Percentiles rank a stretch among this genome's conserved stretches.
Conservation (phyloP, 2,329 filamentous ascomycete genomes). For the Monosporascus cannonballus region DNA sequence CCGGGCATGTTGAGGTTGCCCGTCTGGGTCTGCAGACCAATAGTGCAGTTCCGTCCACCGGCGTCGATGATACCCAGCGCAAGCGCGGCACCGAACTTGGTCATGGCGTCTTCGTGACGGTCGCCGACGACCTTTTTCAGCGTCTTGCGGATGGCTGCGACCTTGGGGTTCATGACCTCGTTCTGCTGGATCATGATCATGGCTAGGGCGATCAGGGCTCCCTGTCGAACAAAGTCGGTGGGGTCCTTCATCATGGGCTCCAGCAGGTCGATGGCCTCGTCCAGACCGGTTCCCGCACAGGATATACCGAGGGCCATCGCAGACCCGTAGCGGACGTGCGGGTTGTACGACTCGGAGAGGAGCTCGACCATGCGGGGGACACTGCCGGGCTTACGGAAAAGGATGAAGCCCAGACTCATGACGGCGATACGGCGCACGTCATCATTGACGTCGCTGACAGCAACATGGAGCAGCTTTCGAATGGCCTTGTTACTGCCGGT, state of each 20-base stretch:
- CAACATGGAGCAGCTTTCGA: slow-evolving; percentile 87
- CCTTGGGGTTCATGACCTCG: slow-evolving; percentile 97
- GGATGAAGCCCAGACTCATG: slow-evolving; percentile 95
- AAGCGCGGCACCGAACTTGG: slow-evolving; percentile 92
- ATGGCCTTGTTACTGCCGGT: slow-evolving; percentile 99
- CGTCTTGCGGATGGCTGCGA: slow-evolving; percentile 82
- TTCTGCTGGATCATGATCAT: slow-evolving; percentile 99
- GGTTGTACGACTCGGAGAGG: slow-evolving; percentile 97
- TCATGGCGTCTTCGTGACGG: slow-evolving; percentile 97
- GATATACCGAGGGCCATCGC: slow-evolving; percentile 98
- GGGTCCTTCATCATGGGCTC: slow-evolving; percentile 99
- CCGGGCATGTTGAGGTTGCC: slow-evolving; percentile 98
- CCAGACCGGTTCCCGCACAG: slow-evolving; percentile 89
- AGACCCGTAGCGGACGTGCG: slow-evolving; percentile 93
- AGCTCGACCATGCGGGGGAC: slow-evolving; percentile 99
- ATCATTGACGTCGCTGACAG: slow-evolving; percentile 96
- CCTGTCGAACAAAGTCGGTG: slow-evolving; percentile 95
- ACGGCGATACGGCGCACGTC: slow-evolving; percentile 94
- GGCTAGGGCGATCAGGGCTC: slow-evolving; percentile 84
- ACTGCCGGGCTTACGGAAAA: slow-evolving; percentile 95
- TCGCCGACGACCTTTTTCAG: slow-evolving; percentile 91
- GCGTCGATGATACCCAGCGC: slow-evolving; percentile 97
- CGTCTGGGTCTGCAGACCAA: slow-evolving; percentile 93
- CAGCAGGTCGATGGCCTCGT: slow-evolving; percentile 91
- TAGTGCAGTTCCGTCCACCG: slow-evolving; percentile 96